phyloP scores from a whole-genome alignment of 805 yeast species.

The Ogataea pignaliae region DNA sequence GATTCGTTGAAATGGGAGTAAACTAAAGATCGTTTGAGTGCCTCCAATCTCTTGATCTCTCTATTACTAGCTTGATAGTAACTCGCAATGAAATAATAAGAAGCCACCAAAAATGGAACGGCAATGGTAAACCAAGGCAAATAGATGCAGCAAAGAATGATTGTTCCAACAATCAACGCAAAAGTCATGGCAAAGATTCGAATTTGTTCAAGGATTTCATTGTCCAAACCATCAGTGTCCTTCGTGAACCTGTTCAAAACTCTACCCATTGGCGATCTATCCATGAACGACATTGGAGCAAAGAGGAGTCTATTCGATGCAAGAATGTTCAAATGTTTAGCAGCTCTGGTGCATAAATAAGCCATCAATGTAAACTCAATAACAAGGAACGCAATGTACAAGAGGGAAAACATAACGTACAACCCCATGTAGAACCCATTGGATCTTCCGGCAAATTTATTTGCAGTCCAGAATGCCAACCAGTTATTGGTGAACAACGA shows the following conservation, averaged over 20 bases:
- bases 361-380: slow-evolving; percentile 44
- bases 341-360: slow-evolving; percentile 47
- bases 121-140: slow-evolving; percentile 53
- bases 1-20: slow-evolving; percentile 47
- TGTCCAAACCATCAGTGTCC: slow-evolving; percentile 79
- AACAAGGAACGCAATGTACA: slow-evolving; percentile 40
- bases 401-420: slow-evolving; percentile 53
- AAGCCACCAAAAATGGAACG: slow-evolving; percentile 45
- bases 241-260: slow-evolving; percentile 81
- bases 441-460: slow-evolving; percentile 39
- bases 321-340: slow-evolving; percentile 50
- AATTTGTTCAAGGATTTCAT: slow-evolving; percentile 67
- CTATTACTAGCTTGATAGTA: slow-evolving; percentile 45
- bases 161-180: slow-evolving; percentile 29
- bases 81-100: slow-evolving; percentile 35
- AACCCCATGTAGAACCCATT: slow-evolving; percentile 66
- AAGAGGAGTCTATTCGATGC: slow-evolving; percentile 61
- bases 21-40: slow-evolving; percentile 43
- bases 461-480: slow-evolving; percentile 75
- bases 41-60: slow-evolving; percentile 46
- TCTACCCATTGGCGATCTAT: slow-evolving; percentile 83
- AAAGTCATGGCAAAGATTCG: slow-evolving; percentile 53
- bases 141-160: slow-evolving; percentile 40
- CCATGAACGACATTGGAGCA: slow-evolving; percentile 80
- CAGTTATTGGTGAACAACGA: slow-evolving; percentile 62